Base-by-base conservation (phyloP, 1,284 basidiomycete species). In the Pseudozyma hubeiensis region DNA sequence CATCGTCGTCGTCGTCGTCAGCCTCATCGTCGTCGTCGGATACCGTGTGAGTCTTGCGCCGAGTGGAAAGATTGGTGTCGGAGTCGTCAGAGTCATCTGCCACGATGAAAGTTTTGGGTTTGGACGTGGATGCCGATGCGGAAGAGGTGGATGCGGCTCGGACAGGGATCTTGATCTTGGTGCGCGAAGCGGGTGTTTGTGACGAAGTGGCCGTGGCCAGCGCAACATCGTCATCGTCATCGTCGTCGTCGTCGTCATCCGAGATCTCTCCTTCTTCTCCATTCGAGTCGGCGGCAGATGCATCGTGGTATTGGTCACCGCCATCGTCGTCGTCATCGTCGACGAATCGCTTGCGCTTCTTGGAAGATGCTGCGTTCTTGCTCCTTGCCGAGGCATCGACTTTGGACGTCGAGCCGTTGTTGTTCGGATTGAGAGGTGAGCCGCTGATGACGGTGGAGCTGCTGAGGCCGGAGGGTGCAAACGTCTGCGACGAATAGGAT, bases 231-330 rank as follows among this genome's bases (percentile, higher is more conserved):
- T 73, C 63, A 8, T 58, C 65, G 37, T 64, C 59, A 31, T 69
- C 67, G 7, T 44, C 19, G 33, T 69, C 67, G 7, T 41, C 40
- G 7, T 41, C n/a, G 24, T 52, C 39, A 17, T 64, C 70, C 16
- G 65, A 74, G 11, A 64, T 64, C 35, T 78, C 73, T 19, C 72
- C 67, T 58, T 67, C 69, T n/a, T 77, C 75, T 14, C 55, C 72
- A 6, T 73, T 55, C 19, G 57, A 49, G 2, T 58, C 63, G 7
- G 30, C 47, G 31, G 46, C 31, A 29, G 64, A 57, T 10, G 35
- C 54, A 24, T 68, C 64, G 30, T 56, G 46, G 19, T 64, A 51
- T 9, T 37, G 57, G 6, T 41, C 50, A 4, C 19, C 45, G 16
- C 16, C 63, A 5, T 58, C 67, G 5, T 43, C 62, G 13, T 72